Percentiles rank a stretch among this genome's conserved stretches.
These are phyloP conservation scores for Botryotinia narcissicola DNA, from an alignment of 2,329 filamentous ascomycete species.

Conservation along the genomic window DNA sequence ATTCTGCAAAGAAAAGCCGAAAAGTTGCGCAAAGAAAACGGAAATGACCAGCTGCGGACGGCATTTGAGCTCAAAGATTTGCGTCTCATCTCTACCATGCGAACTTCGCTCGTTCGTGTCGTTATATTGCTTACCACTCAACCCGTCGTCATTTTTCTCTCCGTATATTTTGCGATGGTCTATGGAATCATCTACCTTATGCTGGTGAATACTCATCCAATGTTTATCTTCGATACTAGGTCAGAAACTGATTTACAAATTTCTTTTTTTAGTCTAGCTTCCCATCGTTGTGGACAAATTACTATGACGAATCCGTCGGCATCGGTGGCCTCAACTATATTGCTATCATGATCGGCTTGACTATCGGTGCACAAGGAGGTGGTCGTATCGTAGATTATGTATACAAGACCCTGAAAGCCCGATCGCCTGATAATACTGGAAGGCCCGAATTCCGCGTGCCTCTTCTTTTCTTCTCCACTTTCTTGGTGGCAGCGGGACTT, in stretches of 20 bases:
- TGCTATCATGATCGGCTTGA: slow-evolving; percentile 45
- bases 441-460: slow-evolving; percentile 61
- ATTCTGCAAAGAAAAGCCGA: slow-evolving; percentile 45
- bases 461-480: slow-evolving; percentile 51
- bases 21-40: slow-evolving; percentile 48
- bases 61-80: slow-evolving; percentile 50
- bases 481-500: slow-evolving; percentile 55
- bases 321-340: slow-evolving; percentile 56
- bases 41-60: slow-evolving; percentile 46
- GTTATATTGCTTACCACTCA: slow-evolving; percentile 49
- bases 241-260: not conserved
- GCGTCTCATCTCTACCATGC: slow-evolving; percentile 38
- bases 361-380: slow-evolving; percentile 39
- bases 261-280: slow-evolving; percentile 47
- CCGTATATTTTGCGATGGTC: slow-evolving; percentile 49
- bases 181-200: slow-evolving; percentile 54
- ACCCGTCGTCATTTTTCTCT: slow-evolving; percentile 50
- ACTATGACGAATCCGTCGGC: slow-evolving; percentile 54
- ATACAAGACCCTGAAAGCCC: slow-evolving; percentile 26
- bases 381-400: slow-evolving; percentile 47
- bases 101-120: slow-evolving; percentile 46
- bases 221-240: not conserved
- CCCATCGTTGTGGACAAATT: slow-evolving; percentile 52
- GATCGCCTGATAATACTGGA: slow-evolving; percentile 26
- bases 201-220: slow-evolving; percentile 39